These are phyloP conservation scores for Beta lomatogona DNA, from an alignment of 179 eudicot species.

Conservation along the genomic window DNA sequence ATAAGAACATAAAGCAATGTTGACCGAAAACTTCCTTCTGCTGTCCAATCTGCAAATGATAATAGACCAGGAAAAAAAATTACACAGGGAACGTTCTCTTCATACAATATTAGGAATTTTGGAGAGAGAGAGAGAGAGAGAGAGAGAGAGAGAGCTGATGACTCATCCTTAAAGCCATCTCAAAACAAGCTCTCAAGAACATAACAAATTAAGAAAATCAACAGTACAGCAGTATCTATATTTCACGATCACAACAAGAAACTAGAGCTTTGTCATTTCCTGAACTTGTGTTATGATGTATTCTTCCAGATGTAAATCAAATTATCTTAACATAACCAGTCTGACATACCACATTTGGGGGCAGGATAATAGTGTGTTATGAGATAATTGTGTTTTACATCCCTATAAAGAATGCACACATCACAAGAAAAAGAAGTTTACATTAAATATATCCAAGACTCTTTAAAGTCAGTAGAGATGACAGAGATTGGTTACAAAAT, in stretches of 20 bases:
- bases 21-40: conserved; percentile 72
- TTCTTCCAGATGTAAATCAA: too few relatives aligned
- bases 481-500: not conserved
- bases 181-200: too few relatives aligned
- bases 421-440: too few relatives aligned
- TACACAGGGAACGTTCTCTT: not conserved
- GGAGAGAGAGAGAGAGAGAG: too few relatives aligned
- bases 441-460: too few relatives aligned
- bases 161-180: too few relatives aligned
- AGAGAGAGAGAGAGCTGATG: too few relatives aligned
- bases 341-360: not conserved
- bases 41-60: conserved; percentile 70
- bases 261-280: not conserved
- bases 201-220: too few relatives aligned
- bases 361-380: too few relatives aligned
- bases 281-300: not conserved
- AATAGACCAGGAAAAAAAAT: conserved; percentile 13
- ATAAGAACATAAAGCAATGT: conserved; percentile 64
- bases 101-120: not conserved
- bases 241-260: too few relatives aligned
- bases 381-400: not conserved
- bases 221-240: too few relatives aligned
- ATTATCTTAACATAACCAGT: not conserved
- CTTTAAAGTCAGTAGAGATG: not conserved
- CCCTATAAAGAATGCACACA: not conserved